Percentiles rank a stretch among this genome's conserved stretches.
These are phyloP conservation scores for Colletotrichum lentis DNA, from an alignment of 2,329 filamentous ascomycete genomes.

Conservation along the genomic window DNA sequence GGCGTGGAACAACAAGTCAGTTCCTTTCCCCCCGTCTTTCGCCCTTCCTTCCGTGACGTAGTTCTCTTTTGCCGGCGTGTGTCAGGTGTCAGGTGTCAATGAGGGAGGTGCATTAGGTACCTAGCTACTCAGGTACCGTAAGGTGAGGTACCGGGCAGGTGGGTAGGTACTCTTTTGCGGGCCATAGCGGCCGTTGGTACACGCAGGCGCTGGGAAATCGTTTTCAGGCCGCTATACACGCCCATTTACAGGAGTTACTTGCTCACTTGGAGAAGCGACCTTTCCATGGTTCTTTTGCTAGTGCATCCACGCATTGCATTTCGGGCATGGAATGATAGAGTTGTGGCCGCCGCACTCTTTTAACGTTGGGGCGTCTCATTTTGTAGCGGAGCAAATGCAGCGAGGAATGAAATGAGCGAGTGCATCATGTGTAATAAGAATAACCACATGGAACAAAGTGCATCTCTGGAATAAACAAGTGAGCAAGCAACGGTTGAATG, in stretches of 20 bases:
- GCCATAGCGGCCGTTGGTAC: background rate
- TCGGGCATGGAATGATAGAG: too few relatives aligned
- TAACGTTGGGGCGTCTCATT: too few relatives aligned
- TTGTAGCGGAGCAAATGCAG: too few relatives aligned
- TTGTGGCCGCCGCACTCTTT: too few relatives aligned
- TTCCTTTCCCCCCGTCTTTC: too few relatives aligned
- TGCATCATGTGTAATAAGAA: background rate
- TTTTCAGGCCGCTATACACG: background rate
- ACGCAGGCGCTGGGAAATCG: background rate
- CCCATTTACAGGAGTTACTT: background rate
- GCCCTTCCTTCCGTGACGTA: background rate
- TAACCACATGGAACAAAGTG: background rate
- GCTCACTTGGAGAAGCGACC: slow-evolving; percentile 11
- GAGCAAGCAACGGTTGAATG: background rate
- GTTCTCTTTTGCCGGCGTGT: background rate
- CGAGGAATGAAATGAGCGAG: too few relatives aligned
- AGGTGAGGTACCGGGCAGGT: too few relatives aligned
- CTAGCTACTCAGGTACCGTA: background rate
- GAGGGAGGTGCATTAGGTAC: background rate
- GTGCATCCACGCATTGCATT: too few relatives aligned
- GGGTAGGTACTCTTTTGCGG: background rate
- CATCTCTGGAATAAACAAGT: background rate
- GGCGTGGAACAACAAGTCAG: background rate
- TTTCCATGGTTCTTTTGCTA: too few relatives aligned
- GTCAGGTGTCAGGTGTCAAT: background rate